These are phyloP conservation scores for Tremella mesenterica DNA, from an alignment of 768 basidiomycete genomes.

Conservation along the genomic window DNA sequence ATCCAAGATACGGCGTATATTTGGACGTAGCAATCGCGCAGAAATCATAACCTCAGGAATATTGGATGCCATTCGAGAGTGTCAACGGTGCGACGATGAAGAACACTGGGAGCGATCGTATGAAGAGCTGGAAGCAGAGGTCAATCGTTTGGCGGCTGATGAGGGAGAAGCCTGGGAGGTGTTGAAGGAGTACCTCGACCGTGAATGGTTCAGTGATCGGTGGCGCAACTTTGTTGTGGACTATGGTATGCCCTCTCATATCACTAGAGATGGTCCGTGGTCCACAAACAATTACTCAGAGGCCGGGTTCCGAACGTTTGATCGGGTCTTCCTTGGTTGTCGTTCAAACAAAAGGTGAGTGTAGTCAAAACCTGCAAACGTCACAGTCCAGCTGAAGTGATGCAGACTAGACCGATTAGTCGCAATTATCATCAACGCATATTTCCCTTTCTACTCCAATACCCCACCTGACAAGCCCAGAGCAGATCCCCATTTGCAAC, in stretches of 20 bases:
- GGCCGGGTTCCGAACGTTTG: conserved; percentile 6
- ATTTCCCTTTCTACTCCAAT: conserved; percentile 9
- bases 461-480: not conserved
- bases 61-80: conserved; percentile 1
- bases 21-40: not conserved
- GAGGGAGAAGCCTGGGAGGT: not conserved
- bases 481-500: not conserved
- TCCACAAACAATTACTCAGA: conserved; percentile 10
- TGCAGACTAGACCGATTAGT: conserved; percentile 6
- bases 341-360: conserved; percentile 6
- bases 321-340: conserved; percentile 8
- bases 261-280: conserved; percentile 12
- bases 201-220: conserved; percentile 5
- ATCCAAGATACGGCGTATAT: not conserved
- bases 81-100: conserved; percentile 2
- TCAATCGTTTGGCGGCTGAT: not conserved
- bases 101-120: conserved; percentile 3
- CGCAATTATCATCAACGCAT: conserved; percentile 1
- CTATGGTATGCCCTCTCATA: conserved; percentile 3
- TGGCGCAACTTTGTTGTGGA: conserved; percentile 4
- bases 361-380: not conserved
- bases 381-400: not conserved
- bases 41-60: not conserved
- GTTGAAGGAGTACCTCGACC: not conserved
- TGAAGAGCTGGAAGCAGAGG: not conserved